A percentile compares a stretch with the other conserved stretches of the same genome.
Evolutionary conservation across 164 flowering plant species (phyloP).

Genomic region (Umbilicus rupestris): DNA sequence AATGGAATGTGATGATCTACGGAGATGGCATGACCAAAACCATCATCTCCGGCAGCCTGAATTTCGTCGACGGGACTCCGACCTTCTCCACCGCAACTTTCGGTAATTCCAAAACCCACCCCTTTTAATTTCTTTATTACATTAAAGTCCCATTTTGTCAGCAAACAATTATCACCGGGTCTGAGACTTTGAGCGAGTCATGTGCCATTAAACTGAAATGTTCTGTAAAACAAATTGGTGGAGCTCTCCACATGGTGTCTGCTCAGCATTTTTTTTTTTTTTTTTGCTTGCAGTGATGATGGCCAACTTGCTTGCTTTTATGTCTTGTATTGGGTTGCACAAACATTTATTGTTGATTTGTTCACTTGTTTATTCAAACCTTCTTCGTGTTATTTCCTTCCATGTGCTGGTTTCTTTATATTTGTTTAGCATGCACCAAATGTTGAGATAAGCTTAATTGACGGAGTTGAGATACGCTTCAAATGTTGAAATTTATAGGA

Average conservation of each 20-base stretch:
- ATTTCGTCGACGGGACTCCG: slow-evolving; percentile 57
- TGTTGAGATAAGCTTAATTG: neutral
- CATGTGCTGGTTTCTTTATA: neutral
- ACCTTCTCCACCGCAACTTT: slow-evolving; percentile 61
- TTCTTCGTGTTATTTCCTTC: neutral
- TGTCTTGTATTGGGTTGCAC: neutral
- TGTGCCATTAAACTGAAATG: too few species aligned
- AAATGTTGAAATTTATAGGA: neutral
- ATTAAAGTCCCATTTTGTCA: neutral
- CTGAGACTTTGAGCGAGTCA: too few species aligned
- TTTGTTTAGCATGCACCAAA: neutral
- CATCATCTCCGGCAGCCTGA: slow-evolving; percentile 44
- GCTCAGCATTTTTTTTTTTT: neutral
- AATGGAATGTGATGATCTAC: slow-evolving; percentile 59
- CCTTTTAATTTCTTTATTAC: neutral
- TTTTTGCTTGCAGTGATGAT: neutral
- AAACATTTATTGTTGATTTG: too few species aligned
- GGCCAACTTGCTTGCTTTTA: slow-evolving; percentile 1
- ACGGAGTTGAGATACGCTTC: neutral
- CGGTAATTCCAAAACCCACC: slow-evolving; percentile 20
- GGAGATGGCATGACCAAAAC: slow-evolving; percentile 57
- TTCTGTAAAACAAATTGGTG: too few species aligned
- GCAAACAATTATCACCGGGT: too few species aligned
- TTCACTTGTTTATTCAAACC: neutral
- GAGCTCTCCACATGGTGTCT: neutral